Percentiles rank a stretch among this genome's conserved stretches.
Evolutionary conservation across 495 filamentous ascomycete species (phyloP).

Genomic region (Penicillium lagena): DNA sequence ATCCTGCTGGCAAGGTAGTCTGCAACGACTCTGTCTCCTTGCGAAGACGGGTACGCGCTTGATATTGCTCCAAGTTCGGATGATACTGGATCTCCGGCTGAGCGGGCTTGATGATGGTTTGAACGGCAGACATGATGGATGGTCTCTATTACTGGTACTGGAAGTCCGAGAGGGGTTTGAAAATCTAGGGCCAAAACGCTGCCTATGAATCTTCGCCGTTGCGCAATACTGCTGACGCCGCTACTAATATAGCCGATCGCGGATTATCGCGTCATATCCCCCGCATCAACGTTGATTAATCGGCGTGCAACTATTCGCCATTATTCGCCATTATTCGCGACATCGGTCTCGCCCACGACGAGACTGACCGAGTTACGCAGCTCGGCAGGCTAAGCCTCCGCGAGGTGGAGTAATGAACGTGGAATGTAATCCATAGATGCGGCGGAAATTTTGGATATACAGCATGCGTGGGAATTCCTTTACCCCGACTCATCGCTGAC

Average conservation of each 20-base stretch:
- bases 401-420: no score
- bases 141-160: no score
- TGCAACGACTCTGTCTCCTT: slow-evolving; percentile 34
- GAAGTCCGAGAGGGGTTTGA: neutral
- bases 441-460: no score
- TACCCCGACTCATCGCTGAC: no score
- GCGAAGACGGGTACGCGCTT: slow-evolving; percentile 40
- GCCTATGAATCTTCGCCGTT: no score
- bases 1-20: slow-evolving; percentile 42
- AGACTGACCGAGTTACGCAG: neutral
- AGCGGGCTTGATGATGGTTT: slow-evolving; percentile 18
- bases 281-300: slow-evolving; percentile 1
- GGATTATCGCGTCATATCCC: slow-evolving; percentile 7
- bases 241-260: neutral
- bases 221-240: neutral
- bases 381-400: neutral
- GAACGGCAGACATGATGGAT: slow-evolving; percentile 19
- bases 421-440: no score
- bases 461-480: no score
- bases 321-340: slow-evolving; percentile 7
- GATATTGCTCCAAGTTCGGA: slow-evolving; percentile 50
- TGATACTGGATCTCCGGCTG: slow-evolving; percentile 52
- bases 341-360: slow-evolving; percentile 11
- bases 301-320: neutral
- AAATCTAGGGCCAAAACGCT: neutral